Base-by-base conservation (phyloP, 2,329 filamentous ascomycete genomes). In the Gyromitra esculenta region DNA sequence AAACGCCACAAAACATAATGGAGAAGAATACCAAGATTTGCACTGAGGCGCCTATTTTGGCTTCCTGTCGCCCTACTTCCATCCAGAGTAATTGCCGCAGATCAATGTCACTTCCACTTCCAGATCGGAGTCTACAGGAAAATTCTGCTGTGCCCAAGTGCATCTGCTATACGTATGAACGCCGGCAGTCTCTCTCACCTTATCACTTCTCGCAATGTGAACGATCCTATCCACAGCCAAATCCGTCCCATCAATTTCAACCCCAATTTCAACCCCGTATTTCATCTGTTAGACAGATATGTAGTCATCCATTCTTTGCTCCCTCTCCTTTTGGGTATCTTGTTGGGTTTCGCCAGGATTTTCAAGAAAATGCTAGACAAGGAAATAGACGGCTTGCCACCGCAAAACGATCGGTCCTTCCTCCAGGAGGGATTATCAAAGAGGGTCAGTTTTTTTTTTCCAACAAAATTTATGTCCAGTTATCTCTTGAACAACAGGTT, bases 391-490 rank as follows among this genome's bases (percentile, higher is more conserved):
- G 37, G 31, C 31, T 45, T 66, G 21, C 59, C 13, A 50, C 43
- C 57, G 41, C 56, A 9, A 50, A 59, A 56, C 18, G 15, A 54
- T 73, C 57, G 37, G 56, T 57, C 8, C 69, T 63, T 7, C 63
- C 63, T 7, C 41, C 74, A 18, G 35, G 41, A 37, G 63, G 63
- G 4, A 35, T 64, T 50, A 41, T 76, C 15, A 62, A 48, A 21
- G 63, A 63, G 7, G 75, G 75, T 1, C 70, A 69, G 18, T 69
- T 74, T 18, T 74, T 59, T 25, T 77, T 74, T 50, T 74, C 75
- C 1, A 69, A 73, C 8, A 73, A 60, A 15, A 50, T 69, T n/a
- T 64, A 74, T 31, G 41, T 74, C 37, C 64, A 68, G 7, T 48
- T 77, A 37, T 68, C 50, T 11, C 66, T 59, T 1, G 43, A 73